Conservation (phyloP, 169 alveolate species). For the Cryptosporidium xiaoi region DNA sequence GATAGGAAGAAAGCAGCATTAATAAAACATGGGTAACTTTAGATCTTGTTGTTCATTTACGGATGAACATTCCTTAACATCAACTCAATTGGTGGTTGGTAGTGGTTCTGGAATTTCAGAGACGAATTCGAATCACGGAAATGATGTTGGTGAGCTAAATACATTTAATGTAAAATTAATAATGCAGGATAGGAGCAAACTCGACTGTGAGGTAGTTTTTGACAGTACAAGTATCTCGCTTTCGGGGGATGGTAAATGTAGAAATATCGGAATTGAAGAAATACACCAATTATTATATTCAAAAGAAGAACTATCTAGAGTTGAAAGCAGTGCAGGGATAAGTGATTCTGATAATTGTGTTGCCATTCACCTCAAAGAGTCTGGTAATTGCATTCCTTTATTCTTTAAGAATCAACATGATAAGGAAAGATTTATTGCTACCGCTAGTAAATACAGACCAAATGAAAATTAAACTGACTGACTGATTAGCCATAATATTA, state of each 20-base stretch:
- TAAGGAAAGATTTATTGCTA: constrained; percentile 80
- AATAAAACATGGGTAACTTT: constrained; percentile 69
- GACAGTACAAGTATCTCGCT: constrained; percentile 63
- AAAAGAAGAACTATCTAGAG: constrained; percentile 85
- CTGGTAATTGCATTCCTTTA: constrained; percentile 88
- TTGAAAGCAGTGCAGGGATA: constrained; percentile 84
- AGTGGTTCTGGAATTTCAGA: constrained; percentile 47
- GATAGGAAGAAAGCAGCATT: not conserved
- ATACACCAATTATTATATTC: constrained; percentile 81
- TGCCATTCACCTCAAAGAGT: constrained; percentile 86
- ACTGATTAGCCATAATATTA: no score
- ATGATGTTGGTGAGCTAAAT: constrained; percentile 38
- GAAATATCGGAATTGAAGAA: constrained; percentile 63
- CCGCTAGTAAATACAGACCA: constrained; percentile 55
- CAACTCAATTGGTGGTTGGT: constrained; percentile 69
- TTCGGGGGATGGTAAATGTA: constrained; percentile 71
- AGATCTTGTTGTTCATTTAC: constrained; percentile 72
- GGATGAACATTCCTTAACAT: constrained; percentile 64
- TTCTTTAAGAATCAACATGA: constrained; percentile 84
- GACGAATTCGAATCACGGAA: constrained; percentile 35
- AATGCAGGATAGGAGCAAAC: constrained; percentile 70
- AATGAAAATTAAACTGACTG: not conserved
- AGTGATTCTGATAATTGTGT: constrained; percentile 83
- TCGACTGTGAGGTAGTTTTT: constrained; percentile 63
- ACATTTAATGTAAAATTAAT: constrained; percentile 53